Percentiles rank a stretch among this genome's conserved stretches.
Evolutionary conservation across 805 yeast species (phyloP).

Genomic region (Teunomyces panamensis): DNA sequence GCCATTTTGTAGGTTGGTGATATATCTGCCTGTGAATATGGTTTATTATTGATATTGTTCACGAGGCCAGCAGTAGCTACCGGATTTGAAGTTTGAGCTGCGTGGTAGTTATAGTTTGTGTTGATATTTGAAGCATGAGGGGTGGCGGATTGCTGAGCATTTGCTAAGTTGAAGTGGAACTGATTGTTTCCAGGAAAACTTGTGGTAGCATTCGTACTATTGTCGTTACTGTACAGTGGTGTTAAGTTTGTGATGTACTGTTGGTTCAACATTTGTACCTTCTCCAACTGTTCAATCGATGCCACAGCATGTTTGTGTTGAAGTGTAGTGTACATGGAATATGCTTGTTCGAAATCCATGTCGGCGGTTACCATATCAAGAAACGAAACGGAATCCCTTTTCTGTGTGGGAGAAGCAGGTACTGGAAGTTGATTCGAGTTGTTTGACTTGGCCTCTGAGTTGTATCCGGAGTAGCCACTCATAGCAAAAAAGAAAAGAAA

Average conservation of each 20-base stretch:
- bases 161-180: constrained; percentile 4
- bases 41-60: background rate
- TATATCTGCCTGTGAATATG: background rate
- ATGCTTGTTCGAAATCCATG: constrained; percentile 48
- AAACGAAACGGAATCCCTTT: constrained; percentile 1
- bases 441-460: background rate
- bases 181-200: constrained; percentile 6
- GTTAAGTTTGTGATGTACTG: constrained; percentile 12
- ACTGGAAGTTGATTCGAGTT: background rate
- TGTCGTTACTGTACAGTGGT: background rate
- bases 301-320: constrained; percentile 35
- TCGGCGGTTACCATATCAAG: constrained; percentile 35
- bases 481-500: background rate
- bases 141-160: background rate
- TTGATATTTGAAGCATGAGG: background rate
- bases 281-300: constrained; percentile 37
- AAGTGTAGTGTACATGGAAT: constrained; percentile 34
- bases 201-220: background rate
- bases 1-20: background rate
- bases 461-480: constrained; percentile 1
- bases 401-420: background rate
- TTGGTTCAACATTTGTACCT: constrained; percentile 32
- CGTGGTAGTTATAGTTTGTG: constrained; percentile 5
- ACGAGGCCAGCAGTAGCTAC: background rate
- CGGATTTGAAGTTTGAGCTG: constrained; percentile 2